Base-by-base conservation (phyloP, 2,329 filamentous ascomycete species). In the Cladophialophora immunda region DNA sequence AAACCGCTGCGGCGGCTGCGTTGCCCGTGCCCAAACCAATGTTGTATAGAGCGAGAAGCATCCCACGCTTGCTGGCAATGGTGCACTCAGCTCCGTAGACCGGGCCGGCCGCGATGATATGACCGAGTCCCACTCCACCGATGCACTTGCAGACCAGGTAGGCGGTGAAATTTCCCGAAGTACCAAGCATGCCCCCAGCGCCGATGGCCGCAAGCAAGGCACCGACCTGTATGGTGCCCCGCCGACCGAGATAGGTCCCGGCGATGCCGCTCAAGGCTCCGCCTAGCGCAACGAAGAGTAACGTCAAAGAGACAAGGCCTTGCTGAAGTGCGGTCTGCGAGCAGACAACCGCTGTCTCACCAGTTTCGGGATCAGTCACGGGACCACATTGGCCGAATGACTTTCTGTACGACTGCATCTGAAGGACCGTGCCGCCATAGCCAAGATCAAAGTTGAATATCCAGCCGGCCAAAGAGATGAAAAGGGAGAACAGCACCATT, bases 151-250 rank as follows among this genome's bases (percentile, higher is more conserved):
- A 83, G 22, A 83, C 78, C 56, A 87, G 81, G 5, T 66, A 66
- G n/a, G 64, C 64, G 9, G 64, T 66, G 64, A 62, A 66, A 25
- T 66, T 66, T 19, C 58, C 64, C 22, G 58, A 54, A 17, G 64
- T 66, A 19, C 58, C 64, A 15, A 66, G 86, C 11, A 83, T 82
- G 13, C 87, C 72, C 0, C 83, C 90, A 62, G 86, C 88, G 15
- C 88, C 90, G 68, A 93, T 86, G 1, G 90, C 87, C 1, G 90
- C 83, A 75, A 90, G 83, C 36, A 92, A 80, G 13, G 85, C 86
- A 7, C 85, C 83, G 50, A 89, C 75, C 73, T 90, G 90, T 67
- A 91, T 90, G 53, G 86, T 85, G 8, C 88, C 87, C 55, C 87
- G 85, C 34, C 88, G 86, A 38, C 87, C 88, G 29, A 87, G 71